Conservation (phyloP, 1,284 basidiomycete species). For the Trametes versicolor region DNA sequence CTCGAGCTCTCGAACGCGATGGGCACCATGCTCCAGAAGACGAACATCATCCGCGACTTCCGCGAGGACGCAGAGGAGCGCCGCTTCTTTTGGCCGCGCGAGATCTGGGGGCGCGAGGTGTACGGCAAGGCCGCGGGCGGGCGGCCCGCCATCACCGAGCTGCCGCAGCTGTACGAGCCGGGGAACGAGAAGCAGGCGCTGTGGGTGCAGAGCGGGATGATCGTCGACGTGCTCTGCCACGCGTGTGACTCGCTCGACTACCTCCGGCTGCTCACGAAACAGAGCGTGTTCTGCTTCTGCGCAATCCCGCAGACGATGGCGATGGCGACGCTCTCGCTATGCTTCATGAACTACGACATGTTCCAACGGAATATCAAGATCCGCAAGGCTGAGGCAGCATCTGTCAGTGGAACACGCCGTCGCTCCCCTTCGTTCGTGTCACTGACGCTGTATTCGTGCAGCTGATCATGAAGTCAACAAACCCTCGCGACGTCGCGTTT, state of each 20-base stretch:
- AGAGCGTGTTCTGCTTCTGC: conserved; percentile 96
- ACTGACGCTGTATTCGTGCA: conserved; percentile 43
- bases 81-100: conserved; percentile 95
- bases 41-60: conserved; percentile 97
- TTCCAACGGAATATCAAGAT: conserved; percentile 96
- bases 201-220: conserved; percentile 89
- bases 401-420: conserved; percentile 59
- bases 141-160: conserved; percentile 61
- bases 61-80: conserved; percentile 91
- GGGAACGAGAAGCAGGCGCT: conserved; percentile 71
- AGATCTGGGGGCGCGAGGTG: conserved; percentile 80
- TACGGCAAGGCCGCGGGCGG: conserved; percentile 56
- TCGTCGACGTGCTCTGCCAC: conserved; percentile 90
- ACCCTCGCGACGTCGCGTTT: conserved; percentile 91
- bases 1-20: conserved; percentile 93
- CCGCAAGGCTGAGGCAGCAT: conserved; percentile 89
- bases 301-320: conserved; percentile 98
- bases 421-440: not conserved
- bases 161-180: conserved; percentile 67
- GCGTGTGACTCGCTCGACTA: conserved; percentile 92
- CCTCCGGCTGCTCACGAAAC: conserved; percentile 87
- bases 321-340: conserved; percentile 90
- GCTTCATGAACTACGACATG: conserved; percentile 95
- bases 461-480: conserved; percentile 92
- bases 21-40: conserved; percentile 98